Conservation (phyloP, 805 yeast species). For the Lipomyces kockii region DNA sequence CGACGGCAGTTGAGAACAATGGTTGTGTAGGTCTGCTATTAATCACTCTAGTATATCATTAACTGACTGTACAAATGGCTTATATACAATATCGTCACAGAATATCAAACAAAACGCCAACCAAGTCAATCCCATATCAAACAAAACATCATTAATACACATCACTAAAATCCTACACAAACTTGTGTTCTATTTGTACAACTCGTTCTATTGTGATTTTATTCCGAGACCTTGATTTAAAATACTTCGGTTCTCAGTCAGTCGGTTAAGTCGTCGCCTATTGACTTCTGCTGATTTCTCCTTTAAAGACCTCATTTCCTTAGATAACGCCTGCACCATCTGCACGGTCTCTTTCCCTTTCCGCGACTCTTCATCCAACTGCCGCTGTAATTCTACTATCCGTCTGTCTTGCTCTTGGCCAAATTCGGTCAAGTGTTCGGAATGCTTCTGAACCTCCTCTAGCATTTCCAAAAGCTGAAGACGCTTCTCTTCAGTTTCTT, state of each 20-base stretch:
- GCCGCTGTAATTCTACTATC: constrained; percentile 10
- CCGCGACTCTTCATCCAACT: constrained; percentile 14
- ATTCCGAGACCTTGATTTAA: not conserved
- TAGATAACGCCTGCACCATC: constrained; percentile 11
- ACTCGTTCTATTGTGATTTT: not conserved
- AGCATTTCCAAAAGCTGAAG: constrained; percentile 7
- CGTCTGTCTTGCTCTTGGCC: constrained; percentile 20
- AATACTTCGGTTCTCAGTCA: constrained; percentile 1
- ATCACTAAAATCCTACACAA: not conserved
- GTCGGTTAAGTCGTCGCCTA: constrained; percentile 16
- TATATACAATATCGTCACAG: not conserved
- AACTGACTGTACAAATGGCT: not conserved
- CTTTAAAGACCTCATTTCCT: constrained; percentile 22
- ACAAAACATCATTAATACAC: not conserved
- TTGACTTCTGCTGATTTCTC: constrained; percentile 18
- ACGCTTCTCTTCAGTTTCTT: constrained; percentile 17
- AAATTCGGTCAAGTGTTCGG: constrained; percentile 18
- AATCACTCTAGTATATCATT: not conserved
- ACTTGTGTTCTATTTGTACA: not conserved
- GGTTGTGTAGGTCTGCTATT: not conserved
- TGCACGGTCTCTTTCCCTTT: constrained; percentile 9
- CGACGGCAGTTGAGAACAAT: no score
- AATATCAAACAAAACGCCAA: not conserved
- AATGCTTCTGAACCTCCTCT: constrained; percentile 21
- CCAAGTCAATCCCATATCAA: not conserved